These are phyloP conservation scores for Penicillium sp. DNA, from an alignment of 2,329 filamentous ascomycete genomes.

Conservation along the genomic window DNA sequence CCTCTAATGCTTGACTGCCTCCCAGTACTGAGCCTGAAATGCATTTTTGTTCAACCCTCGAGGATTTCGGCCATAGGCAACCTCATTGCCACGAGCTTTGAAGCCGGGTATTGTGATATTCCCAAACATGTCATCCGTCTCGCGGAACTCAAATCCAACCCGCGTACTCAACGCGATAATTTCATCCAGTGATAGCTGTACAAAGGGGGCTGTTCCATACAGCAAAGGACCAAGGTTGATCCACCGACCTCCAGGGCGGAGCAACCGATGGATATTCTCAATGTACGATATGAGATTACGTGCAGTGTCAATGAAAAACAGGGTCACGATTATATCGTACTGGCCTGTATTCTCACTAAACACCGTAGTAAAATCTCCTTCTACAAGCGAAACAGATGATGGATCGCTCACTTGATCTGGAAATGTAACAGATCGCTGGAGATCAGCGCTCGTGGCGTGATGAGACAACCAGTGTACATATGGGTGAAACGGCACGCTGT, in stretches of 20 bases:
- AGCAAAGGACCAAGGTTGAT: conserved; percentile 58
- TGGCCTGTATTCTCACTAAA: conserved; percentile 24
- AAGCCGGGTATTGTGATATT: conserved; percentile 43
- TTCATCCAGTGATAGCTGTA: conserved; percentile 58
- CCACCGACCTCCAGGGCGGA: conserved; percentile 54
- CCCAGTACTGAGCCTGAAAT: conserved; percentile 58
- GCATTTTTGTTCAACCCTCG: conserved; percentile 53
- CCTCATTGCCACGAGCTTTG: conserved; percentile 48
- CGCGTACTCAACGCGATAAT: conserved; percentile 49
- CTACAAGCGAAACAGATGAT: conserved; percentile 42
- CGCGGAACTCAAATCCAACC: conserved; percentile 54
- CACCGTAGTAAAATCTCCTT: conserved; percentile 57
- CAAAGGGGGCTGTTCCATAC: conserved; percentile 55
- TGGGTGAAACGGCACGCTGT: conserved; percentile 44
- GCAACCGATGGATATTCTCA: conserved; percentile 52
- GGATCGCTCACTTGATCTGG: conserved; percentile 44
- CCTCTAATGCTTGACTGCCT: conserved; percentile 33
- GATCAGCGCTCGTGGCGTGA: conserved; percentile 50
- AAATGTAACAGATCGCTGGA: conserved; percentile 49
- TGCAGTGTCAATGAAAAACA: conserved; percentile 63
- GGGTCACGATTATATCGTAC: conserved; percentile 55
- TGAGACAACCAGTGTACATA: conserved; percentile 60
- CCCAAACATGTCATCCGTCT: conserved; percentile 45
- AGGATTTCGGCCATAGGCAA: conserved; percentile 55
- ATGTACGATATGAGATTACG: conserved; percentile 57